Conservation (phyloP, 2,329 filamentous ascomycete species). For the Colletotrichum chrysophilum region DNA sequence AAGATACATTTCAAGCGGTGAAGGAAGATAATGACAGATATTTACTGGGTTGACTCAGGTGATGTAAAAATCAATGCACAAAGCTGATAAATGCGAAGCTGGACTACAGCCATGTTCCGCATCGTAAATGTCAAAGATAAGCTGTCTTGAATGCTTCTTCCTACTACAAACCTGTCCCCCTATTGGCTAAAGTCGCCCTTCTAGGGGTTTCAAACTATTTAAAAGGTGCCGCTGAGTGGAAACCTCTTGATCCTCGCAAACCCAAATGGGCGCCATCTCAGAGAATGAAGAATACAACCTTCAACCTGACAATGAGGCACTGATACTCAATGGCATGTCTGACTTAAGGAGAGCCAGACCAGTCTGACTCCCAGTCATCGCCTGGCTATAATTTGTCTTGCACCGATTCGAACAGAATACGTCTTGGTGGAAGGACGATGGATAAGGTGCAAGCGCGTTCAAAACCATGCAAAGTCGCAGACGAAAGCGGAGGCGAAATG, state of each 20-base stretch:
- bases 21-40: rapidly evolving
- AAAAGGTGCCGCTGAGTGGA: neutral
- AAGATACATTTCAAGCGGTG: too few species aligned
- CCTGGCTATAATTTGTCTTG: rapidly evolving
- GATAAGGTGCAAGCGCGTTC: rapidly evolving
- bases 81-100: too few species aligned
- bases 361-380: rapidly evolving
- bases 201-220: neutral
- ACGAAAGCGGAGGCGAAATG: rapidly evolving
- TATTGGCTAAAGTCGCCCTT: too few species aligned
- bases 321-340: rapidly evolving
- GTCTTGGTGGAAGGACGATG: neutral
- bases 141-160: too few species aligned
- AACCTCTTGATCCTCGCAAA: neutral
- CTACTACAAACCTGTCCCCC: too few species aligned
- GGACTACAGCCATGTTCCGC: too few species aligned
- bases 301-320: neutral
- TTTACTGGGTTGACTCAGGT: rapidly evolving
- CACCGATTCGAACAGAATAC: neutral
- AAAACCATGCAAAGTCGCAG: rapidly evolving
- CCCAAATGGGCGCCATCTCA: neutral
- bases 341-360: rapidly evolving
- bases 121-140: too few species aligned
- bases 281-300: neutral
- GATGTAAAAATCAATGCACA: too few species aligned